Evolutionary conservation across 192 early-diverging fungal species (phyloP), one percentile per base, ranked within the genome.

Genomic region (Chytriomyces hyalinus): DNA sequence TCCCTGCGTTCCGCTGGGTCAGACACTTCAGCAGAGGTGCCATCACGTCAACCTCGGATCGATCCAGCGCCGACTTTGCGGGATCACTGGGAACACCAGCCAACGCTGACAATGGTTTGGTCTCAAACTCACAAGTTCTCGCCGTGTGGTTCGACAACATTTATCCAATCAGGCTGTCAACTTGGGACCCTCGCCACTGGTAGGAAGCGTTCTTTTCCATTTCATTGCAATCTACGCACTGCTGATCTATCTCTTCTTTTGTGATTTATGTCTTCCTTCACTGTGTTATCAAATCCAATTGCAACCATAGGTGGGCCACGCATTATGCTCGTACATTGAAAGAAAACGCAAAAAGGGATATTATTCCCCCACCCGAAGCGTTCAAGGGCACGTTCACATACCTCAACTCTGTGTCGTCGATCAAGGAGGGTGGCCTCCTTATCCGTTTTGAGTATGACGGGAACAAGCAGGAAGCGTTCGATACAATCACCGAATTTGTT

Each of bases 401-500:
- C 73, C 17, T 76, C n/a, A 80, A 74, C 13, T 78, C 82, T 4
- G 72, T 78, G 6, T 78, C 84, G 36, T 80, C 73, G 45, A 75
- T 79, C 73, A 86, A 86, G 20, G 85, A 86, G 62, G 85, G 85
- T 45, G 85, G 85, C n/a, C 50, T 86, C 49, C 76, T 82, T 24
- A 70, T 86, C 5, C 75, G 81, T 26, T 88, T 85, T 48, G 66
- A 76, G 47, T 84, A 82, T 75, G 76, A 85, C 53, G 83, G 83
- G 7, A 80, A 71, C 36, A 68, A 80, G 49, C 76, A 83, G 49
- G 83, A 88, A 49, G 84, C 81, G 6, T 80, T 84, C n/a, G 80
- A 81, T 11, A 68, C 74, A 5, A 83, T 94, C 44, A 71, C 81
- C 26, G 67, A 82, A 8, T 88, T 91, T 69, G 78, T 96, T 9